Conservation (phyloP, 495 filamentous ascomycete species). For the Aspergillus nanangensis region DNA sequence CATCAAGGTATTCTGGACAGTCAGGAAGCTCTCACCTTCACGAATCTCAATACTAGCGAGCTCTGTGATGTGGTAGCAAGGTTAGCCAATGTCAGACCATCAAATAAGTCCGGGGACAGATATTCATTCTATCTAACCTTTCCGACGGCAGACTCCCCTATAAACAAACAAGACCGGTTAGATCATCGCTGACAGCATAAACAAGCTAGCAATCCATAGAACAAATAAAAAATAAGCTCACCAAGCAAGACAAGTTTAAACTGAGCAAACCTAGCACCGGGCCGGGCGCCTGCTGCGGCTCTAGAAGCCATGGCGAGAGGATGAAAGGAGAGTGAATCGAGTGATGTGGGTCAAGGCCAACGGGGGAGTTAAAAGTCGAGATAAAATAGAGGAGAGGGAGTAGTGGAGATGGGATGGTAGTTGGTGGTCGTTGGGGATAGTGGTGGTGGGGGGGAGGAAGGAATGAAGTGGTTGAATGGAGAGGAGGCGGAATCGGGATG, state of each 20-base stretch:
- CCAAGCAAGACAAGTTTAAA: constrained; percentile 97
- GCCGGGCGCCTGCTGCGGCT: constrained; percentile 69
- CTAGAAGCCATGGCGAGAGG: constrained; percentile 67
- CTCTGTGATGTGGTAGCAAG: constrained; percentile 53
- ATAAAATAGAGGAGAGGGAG: neutral
- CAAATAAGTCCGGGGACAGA: constrained; percentile 14
- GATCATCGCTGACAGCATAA: constrained; percentile 19
- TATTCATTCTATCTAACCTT: constrained; percentile 74
- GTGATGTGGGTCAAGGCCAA: neutral
- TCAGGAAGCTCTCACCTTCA: constrained; percentile 63
- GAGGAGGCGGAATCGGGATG: constrained; percentile 13
- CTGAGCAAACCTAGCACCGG: constrained; percentile 87
- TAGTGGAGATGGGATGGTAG: neutral
- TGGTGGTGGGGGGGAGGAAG: constrained; percentile 2
- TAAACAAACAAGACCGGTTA: constrained; percentile 12
- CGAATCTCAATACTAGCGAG: constrained; percentile 94
- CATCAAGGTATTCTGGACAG: neutral
- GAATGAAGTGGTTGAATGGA: constrained; percentile 1
- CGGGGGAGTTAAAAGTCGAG: constrained; percentile 4
- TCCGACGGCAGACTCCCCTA: constrained; percentile 97
- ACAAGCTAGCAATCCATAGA: constrained; percentile 1
- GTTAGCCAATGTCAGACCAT: constrained; percentile 27
- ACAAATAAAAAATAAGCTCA: constrained; percentile 56
- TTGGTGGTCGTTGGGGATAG: no score
- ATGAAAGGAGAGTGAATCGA: neutral